Evolutionary conservation across 2,329 filamentous ascomycete genomes (phyloP), one percentile per base, ranked within the genome.

Genomic region (Pyrenophora teres): DNA sequence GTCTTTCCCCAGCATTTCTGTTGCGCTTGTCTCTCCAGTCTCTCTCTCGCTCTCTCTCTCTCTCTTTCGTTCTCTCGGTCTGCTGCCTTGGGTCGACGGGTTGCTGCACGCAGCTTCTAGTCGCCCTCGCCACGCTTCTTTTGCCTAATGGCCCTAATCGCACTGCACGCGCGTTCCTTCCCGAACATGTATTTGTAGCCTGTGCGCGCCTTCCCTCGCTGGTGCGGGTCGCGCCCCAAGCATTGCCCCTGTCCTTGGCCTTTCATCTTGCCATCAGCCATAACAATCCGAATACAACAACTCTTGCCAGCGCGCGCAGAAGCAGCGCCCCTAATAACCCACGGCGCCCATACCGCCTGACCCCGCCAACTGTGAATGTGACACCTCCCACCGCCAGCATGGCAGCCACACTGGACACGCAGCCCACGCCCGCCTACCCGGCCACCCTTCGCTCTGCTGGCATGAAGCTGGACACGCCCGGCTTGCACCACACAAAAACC

Each of bases 381-480:
- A 56, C 46, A 18, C 44, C 10, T 30, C 27, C 32, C 46, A 52
- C 57, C 44, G 50, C 54, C 53, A 52, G 40, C 49, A 57, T 54
- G 51, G 50, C 53, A 57, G 52, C 59, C 39, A 62, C 61, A 53
- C 67, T 70, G 50, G 27, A 49, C 21, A 54, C 55, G 62, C 53
- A 59, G 50, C 66, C 65, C 15, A 55, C 67, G 45, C 60, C 67
- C 50, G 52, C 67, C 31, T 63, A 57, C 37, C 59, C 67, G 19
- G 50, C 58, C 31, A 36, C 59, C 51, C 55, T 65, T 15, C 63
- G 58, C 53, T 33, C 63, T 18, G 36, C 56, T 36, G 57, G 40
- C 58, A 71, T 71, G 60, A 64, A 60, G 54, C 62, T 71, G 45
- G 53, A 59, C 37, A 59, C 60, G 50, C 63, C 63, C 44, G 31